Percentiles rank a stretch among this genome's conserved stretches.
Evolutionary conservation across 306 rosid genomes (phyloP).

Genomic region (Lathyrus oleraceus): DNA sequence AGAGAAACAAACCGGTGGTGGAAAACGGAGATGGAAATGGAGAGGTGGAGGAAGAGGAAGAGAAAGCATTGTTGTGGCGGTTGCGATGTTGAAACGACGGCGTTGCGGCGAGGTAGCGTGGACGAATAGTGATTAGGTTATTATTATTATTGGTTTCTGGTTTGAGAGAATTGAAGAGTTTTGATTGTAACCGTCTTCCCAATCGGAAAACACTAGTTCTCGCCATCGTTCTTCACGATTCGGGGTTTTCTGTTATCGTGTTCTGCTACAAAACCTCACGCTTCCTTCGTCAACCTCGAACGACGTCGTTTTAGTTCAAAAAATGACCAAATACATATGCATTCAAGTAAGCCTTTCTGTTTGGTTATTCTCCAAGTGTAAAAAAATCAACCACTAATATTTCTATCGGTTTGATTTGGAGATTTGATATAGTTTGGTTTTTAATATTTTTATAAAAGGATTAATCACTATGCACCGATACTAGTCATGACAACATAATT

Average conservation of each 20-base stretch:
- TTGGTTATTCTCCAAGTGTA: too few species aligned
- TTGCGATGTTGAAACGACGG: constrained; percentile 36
- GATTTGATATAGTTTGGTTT: too few species aligned
- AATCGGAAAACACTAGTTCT: constrained; percentile 45
- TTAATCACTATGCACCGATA: too few species aligned
- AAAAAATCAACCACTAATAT: too few species aligned
- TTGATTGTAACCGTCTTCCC: constrained; percentile 10
- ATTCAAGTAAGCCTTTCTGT: too few species aligned
- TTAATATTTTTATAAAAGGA: too few species aligned
- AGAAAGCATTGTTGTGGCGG: constrained; percentile 27
- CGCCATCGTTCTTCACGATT: constrained; percentile 21
- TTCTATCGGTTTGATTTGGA: too few species aligned
- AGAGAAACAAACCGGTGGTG: constrained; percentile 29
- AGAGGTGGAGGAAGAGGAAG: constrained; percentile 23
- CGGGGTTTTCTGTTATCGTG: background rate
- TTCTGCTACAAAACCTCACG: background rate
- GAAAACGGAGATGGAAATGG: constrained; percentile 28
- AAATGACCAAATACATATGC: too few species aligned
- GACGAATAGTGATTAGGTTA: background rate
- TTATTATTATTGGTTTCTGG: too few species aligned
- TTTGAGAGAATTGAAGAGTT: background rate
- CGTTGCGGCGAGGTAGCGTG: constrained; percentile 37
- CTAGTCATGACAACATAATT: too few species aligned
- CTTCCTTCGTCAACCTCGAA: background rate
- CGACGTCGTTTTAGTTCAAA: background rate